phyloP scores from a whole-genome alignment of 139 green algal species.

The Gonium pectorale region DNA sequence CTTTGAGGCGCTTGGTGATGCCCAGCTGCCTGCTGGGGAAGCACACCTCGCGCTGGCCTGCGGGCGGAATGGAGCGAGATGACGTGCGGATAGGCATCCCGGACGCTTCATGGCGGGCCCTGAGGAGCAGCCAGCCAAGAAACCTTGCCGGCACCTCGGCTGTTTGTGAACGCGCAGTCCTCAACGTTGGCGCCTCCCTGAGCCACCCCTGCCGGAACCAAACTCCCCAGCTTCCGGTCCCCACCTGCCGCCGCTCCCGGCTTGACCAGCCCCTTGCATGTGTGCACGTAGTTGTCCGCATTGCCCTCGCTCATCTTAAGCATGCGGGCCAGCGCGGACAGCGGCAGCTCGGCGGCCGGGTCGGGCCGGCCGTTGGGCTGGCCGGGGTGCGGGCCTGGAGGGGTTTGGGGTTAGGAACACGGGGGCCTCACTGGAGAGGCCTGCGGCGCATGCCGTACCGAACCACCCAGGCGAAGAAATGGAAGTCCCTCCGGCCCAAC shows the following conservation, averaged over 20 bases:
- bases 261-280: neutral
- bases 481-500: no score
- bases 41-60: conserved; percentile 27
- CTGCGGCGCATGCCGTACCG: no score
- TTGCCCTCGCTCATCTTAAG: neutral
- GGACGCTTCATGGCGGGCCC: no score
- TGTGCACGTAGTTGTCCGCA: neutral
- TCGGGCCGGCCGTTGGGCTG: neutral
- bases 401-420: no score
- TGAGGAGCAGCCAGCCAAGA: no score
- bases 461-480: no score
- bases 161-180: no score
- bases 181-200: no score
- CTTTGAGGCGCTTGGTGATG: neutral
- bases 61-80: neutral
- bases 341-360: conserved; percentile 17
- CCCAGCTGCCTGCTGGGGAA: conserved; percentile 5
- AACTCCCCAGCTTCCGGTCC: neutral
- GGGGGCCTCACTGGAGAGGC: no score
- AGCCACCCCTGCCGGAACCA: no score
- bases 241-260: conserved; percentile 6
- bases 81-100: neutral
- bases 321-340: neutral
- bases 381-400: neutral
- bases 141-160: no score